Conservation (phyloP, 768 basidiomycete species). For the Bullera alba region DNA sequence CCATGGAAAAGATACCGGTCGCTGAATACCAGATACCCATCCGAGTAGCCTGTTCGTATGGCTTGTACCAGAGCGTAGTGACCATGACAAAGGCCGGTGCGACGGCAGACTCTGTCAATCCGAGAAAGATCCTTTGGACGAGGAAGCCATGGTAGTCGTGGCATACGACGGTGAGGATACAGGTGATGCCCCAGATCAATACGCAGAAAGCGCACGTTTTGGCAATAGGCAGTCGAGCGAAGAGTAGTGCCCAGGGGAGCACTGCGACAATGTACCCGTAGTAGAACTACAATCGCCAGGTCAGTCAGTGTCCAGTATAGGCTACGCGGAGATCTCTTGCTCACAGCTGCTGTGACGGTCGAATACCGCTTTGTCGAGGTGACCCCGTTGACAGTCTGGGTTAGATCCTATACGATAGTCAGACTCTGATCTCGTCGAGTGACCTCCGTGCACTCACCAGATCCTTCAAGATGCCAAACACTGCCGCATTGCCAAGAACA, state of each 20-base stretch:
- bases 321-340: not conserved
- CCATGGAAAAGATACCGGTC: constrained; percentile 46
- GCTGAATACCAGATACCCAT: constrained; percentile 46
- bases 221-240: constrained; percentile 27
- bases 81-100: constrained; percentile 47
- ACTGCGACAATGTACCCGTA: constrained; percentile 43
- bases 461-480: constrained; percentile 43
- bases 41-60: constrained; percentile 42
- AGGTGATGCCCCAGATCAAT: constrained; percentile 39
- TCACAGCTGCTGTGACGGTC: constrained; percentile 40
- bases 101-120: constrained; percentile 41
- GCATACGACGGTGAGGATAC: constrained; percentile 36
- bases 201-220: constrained; percentile 23
- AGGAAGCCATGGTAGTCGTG: constrained; percentile 33
- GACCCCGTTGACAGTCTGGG: constrained; percentile 29
- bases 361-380: constrained; percentile 35
- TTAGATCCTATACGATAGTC: constrained; percentile 16
- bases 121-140: constrained; percentile 42
- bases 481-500: constrained; percentile 40
- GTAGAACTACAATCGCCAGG: constrained; percentile 37
- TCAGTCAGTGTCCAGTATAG: not conserved
- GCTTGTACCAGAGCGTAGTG: constrained; percentile 46
- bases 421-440: not conserved
- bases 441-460: constrained; percentile 9
- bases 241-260: constrained; percentile 39